Base-by-base conservation (phyloP, 108 stramenopile species). In the Stephanodiscus triporus region DNA sequence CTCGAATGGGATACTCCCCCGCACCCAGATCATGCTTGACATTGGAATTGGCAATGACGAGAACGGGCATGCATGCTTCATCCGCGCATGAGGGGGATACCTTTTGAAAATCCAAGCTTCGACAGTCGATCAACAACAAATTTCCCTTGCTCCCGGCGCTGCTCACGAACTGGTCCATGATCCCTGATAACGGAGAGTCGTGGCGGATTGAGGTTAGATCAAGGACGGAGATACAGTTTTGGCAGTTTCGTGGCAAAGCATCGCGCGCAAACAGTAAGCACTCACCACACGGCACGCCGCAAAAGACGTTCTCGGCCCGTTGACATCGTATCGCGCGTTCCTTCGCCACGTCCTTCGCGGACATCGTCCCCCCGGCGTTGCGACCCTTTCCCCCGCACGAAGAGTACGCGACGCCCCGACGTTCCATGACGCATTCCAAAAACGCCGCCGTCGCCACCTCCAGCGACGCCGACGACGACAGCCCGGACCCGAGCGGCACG, bases 21-120 rank as follows among this genome's bases (percentile, higher is more conserved):
- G 87, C 95, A 1, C 86, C 93, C 61, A 97, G 92, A 71, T 77
- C 63, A 75, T 98, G 97, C 62, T 88, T 83, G 16, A 97, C 96
- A 62, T 90, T 89, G 23, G 96, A 96, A 75, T 99, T 97, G 45
- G 94, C 79, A 1, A 99, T 88, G 3, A 99, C 91, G 64, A 99
- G 62, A 7, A 89, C 88, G 36, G 87, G 87, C 45, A 66, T 68
- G 38, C 72, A 68, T 9, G 72, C 68, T 38, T 36, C 66, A 38
- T 59, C 43, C 5, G 70, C 45, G 29, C 84, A 81, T 9, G 73
- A 85, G 84, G 96, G 79, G 42, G 83, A 68, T 19, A 93, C 91
- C 17, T 72, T 65, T 11, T 70, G 56, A 68, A 77, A 84, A 32
- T 90, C 87, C 36, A 85, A 70, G 43, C 84, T 83, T 14, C 85